Percentiles rank a stretch among this genome's conserved stretches.
phyloP scores from a whole-genome alignment of 805 yeast species.

The Danielozyma ontarioensis region DNA sequence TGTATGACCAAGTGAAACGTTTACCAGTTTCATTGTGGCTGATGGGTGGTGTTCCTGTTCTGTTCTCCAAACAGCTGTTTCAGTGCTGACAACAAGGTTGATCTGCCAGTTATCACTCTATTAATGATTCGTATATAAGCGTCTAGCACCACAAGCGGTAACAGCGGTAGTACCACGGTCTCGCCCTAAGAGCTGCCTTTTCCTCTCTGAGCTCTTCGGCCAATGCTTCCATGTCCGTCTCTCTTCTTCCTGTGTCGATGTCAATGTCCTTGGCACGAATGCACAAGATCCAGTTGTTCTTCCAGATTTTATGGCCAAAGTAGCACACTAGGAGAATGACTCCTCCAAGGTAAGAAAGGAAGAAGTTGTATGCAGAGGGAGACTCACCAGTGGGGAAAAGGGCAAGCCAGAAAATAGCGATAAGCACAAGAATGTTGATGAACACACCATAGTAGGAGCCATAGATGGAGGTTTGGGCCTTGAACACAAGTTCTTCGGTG shows the following conservation, averaged over 20 bases:
- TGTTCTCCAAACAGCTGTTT: too few species aligned
- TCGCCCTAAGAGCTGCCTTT: conserved; percentile 7
- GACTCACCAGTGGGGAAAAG: conserved; percentile 19
- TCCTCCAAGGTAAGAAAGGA: conserved; percentile 20
- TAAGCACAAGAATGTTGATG: conserved; percentile 15
- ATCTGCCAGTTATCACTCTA: too few species aligned
- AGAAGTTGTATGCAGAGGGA: conserved; percentile 19
- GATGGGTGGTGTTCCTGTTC: too few species aligned
- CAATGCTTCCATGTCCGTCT: conserved; percentile 21
- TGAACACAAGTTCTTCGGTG: conserved; percentile 18
- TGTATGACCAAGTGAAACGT: too few species aligned
- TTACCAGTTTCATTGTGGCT: too few species aligned
- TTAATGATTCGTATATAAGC: too few species aligned
- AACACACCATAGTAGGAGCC: conserved; percentile 20
- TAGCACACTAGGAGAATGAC: conserved; percentile 19
- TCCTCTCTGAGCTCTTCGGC: conserved; percentile 8
- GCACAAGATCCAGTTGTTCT: conserved; percentile 20
- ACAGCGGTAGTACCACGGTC: conserved; percentile 11
- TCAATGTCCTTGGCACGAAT: conserved; percentile 18
- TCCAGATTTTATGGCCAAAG: conserved; percentile 23
- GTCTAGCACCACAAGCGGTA: conserved; percentile 13
- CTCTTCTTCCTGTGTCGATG: conserved; percentile 23
- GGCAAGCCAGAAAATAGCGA: conserved; percentile 25
- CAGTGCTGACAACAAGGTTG: too few species aligned
- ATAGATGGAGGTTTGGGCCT: conserved; percentile 18